These are phyloP conservation scores for Barnettozyma californica DNA, from an alignment of 805 yeast species.

Conservation along the genomic window DNA sequence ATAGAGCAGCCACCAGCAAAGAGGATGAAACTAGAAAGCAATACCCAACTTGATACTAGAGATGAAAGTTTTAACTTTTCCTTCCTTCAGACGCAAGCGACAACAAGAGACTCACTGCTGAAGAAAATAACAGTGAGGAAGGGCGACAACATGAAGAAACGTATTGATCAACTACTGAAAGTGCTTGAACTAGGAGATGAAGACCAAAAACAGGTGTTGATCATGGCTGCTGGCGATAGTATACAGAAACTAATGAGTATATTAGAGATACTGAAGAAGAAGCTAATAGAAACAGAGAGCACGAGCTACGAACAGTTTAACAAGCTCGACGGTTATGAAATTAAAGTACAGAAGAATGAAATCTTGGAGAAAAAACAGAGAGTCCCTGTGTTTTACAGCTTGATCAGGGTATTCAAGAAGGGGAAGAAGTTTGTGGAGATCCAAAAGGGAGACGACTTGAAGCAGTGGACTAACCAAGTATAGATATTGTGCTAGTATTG, in stretches of 20 bases:
- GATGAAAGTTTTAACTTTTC: background rate
- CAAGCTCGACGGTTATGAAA: conserved; percentile 20
- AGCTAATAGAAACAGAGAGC: conserved; percentile 5
- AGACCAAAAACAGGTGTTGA: conserved; percentile 3
- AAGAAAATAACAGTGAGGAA: conserved; percentile 16
- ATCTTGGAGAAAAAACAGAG: conserved; percentile 17
- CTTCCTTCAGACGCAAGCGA: conserved; percentile 3
- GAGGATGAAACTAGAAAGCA: background rate
- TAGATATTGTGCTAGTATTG: background rate
- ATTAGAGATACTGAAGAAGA: conserved; percentile 20
- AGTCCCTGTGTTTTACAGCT: conserved; percentile 19
- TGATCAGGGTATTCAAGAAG: conserved; percentile 11
- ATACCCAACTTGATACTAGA: background rate
- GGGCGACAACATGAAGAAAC: conserved; percentile 20
- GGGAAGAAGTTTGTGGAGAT: background rate
- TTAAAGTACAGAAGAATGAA: conserved; percentile 13
- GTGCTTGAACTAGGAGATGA: background rate
- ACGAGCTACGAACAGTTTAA: conserved; percentile 18
- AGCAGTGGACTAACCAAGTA: conserved; percentile 18
- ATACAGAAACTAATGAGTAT: conserved; percentile 22
- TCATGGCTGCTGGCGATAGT: conserved; percentile 22
- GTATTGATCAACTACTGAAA: conserved; percentile 11
- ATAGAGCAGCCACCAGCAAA: background rate
- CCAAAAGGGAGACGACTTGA: conserved; percentile 4
- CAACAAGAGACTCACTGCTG: background rate